phyloP scores from a whole-genome alignment of 1,284 basidiomycete species.

The Papiliotrema terrestris region DNA sequence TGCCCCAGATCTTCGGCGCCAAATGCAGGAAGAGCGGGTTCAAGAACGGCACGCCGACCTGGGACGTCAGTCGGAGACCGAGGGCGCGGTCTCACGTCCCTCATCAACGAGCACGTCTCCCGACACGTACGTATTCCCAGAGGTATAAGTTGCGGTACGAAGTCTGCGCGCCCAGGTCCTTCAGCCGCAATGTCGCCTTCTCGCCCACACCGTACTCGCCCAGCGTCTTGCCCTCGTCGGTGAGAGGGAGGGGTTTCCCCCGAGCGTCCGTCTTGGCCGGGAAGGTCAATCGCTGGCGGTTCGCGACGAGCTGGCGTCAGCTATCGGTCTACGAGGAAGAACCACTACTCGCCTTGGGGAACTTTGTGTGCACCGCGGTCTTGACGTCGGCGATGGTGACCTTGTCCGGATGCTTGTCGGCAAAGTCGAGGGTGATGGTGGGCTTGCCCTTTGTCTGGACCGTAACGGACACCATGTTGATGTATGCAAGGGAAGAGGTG shows the following conservation, averaged over 20 bases:
- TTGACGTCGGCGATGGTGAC: conserved; percentile 51
- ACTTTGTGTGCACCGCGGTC: conserved; percentile 45
- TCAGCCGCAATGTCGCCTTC: conserved; percentile 62
- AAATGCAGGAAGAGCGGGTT: conserved; percentile 83
- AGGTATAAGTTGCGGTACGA: conserved; percentile 82
- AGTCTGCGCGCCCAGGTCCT: conserved; percentile 85
- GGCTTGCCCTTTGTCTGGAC: conserved; percentile 56
- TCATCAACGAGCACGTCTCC: not conserved
- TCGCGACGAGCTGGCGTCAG: conserved; percentile 58
- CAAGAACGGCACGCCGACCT: conserved; percentile 86
- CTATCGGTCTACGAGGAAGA: not conserved
- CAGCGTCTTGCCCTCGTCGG: conserved; percentile 64
- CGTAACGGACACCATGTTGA: conserved; percentile 59
- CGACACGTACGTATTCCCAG: conserved; percentile 78
- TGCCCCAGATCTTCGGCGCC: conserved; percentile 38
- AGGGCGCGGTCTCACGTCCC: no score
- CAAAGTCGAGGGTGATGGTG: conserved; percentile 59
- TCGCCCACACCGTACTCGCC: conserved; percentile 58
- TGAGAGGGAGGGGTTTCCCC: conserved; percentile 52
- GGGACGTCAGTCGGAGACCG: conserved; percentile 8
- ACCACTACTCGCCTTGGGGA: conserved; percentile 50
- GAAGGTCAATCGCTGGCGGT: conserved; percentile 67
- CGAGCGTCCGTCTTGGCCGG: conserved; percentile 20
- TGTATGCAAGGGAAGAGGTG: not conserved
- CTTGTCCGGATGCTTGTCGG: conserved; percentile 50